These are phyloP conservation scores for Ceratocystis smalleyi DNA, from an alignment of 2,329 filamentous ascomycete genomes.

Conservation along the genomic window DNA sequence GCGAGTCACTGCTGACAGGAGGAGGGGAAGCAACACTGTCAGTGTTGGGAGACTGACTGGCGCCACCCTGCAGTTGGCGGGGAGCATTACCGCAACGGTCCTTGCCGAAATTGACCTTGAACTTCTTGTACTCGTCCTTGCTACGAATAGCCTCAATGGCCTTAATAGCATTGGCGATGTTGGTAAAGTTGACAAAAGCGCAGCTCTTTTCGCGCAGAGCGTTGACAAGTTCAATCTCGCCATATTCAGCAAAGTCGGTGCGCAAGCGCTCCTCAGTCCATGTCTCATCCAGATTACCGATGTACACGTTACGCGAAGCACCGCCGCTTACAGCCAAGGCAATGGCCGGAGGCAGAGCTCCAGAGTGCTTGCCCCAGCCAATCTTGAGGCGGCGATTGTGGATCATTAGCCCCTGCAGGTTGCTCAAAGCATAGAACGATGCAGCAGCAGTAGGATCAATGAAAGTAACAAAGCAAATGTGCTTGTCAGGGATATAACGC, in stretches of 20 bases:
- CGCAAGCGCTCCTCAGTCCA: conserved; percentile 93
- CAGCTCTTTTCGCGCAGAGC: conserved; percentile 96
- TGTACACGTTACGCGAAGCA: conserved; percentile 95
- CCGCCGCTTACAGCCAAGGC: conserved; percentile 90
- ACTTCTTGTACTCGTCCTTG: conserved; percentile 91
- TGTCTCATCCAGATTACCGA: conserved; percentile 91
- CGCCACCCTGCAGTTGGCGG: conserved; percentile 53
- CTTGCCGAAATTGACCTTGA: conserved; percentile 99
- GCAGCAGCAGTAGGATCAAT: conserved; percentile 96
- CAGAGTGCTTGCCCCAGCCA: conserved; percentile 98
- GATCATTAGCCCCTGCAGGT: conserved; percentile 96
- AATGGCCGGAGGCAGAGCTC: conserved; percentile 86
- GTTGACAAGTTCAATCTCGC: conserved; percentile 96
- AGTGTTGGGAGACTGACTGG: conserved; percentile 48
- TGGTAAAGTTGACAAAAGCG: conserved; percentile 98
- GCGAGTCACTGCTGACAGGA: conserved; percentile 27
- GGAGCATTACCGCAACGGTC: conserved; percentile 94
- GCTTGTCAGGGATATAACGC: conserved; percentile 98
- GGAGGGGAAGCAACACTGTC: conserved; percentile 45
- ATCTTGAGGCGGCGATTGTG: conserved; percentile 97
- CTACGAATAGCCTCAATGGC: conserved; percentile 91
- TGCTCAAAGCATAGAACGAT: conserved; percentile 94
- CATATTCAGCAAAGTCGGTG: conserved; percentile 93
- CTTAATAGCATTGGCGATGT: conserved; percentile 99
- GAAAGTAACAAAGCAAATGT: conserved; percentile 99